Evolutionary conservation across 108 stramenopile species (phyloP).

Genomic region (Pseudonitzschia multistriata): DNA sequence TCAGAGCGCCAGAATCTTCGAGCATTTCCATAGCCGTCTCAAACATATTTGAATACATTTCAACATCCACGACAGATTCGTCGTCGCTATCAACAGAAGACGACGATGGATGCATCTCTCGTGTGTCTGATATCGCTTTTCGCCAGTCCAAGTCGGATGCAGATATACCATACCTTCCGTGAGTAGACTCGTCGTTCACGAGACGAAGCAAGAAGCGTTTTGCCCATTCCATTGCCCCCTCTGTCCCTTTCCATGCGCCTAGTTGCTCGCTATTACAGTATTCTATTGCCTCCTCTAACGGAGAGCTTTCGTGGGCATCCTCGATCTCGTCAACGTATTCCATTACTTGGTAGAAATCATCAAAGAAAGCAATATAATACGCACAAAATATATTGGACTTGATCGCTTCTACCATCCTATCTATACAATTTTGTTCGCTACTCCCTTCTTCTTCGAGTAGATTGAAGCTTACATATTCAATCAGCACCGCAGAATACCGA

Average conservation of each 20-base stretch:
- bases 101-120: conserved; percentile 26
- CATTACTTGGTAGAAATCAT: conserved; percentile 66
- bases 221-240: conserved; percentile 76
- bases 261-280: conserved; percentile 67
- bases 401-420: conserved; percentile 53
- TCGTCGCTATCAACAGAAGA: conserved; percentile 40
- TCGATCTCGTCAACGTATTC: conserved; percentile 84
- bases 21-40: conserved; percentile 90
- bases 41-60: conserved; percentile 89
- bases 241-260: conserved; percentile 68
- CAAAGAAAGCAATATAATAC: conserved; percentile 69
- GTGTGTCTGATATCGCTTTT: conserved; percentile 33
- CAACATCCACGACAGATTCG: conserved; percentile 63
- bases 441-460: conserved; percentile 58
- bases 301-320: conserved; percentile 50
- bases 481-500: conserved; percentile 68
- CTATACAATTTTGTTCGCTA: conserved; percentile 37
- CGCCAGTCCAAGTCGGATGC: conserved; percentile 63
- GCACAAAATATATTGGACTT: conserved; percentile 71
- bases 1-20: conserved; percentile 40
- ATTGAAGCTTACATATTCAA: conserved; percentile 76
- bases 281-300: conserved; percentile 84
- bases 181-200: conserved; percentile 6
- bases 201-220: conserved; percentile 40
- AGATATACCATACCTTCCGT: conserved; percentile 26